Base-by-base conservation (phyloP, 306 rosid species). In the Abrus pulchellus region DNA sequence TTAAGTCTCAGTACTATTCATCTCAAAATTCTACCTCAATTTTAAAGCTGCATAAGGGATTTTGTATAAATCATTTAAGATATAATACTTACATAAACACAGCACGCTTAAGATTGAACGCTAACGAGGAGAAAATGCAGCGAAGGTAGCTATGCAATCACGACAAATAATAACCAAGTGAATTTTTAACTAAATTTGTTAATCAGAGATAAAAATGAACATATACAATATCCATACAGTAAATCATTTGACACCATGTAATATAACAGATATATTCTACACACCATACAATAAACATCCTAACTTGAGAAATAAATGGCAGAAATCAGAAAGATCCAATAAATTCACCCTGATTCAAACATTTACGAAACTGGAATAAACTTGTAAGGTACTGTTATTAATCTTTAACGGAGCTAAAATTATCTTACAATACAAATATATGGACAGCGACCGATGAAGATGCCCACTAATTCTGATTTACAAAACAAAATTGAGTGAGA, bases 401-500 rank as follows among this genome's bases (percentile, higher is more conserved):
- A 83, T 72, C 47, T 38, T 52, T 36, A n/a, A 72, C 27, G 59
- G 80, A 9, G 59, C 83, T 52, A 50, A 76, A 80, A 20, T 20
- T 20, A 20, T 20, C 20, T 20, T 76, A 27, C 71, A 65, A 69
- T 76, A 72, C 87, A 73, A 76, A 69, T 70, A 67, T 57, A 84
- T 67, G 77, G 52, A 72, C 75, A 83, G 32, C 61, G 20, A 66
- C 47, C 71, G 50, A 34, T 38, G 78, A 76, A 66, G 61, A 61
- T 54, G 77, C 66, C 66, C 87, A 72, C 79, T 72, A 33, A 44
- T 76, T 75, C 20, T 14, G 52, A 67, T 57, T 62, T 80, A 80
- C 67, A 77, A 47, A 29, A 69, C 68, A 80, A 82, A 86, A 86
- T 76, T 77, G 79, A 63, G 81, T 67, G 76, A 72, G 77, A 76